Evolutionary conservation across 257 asterid species (phyloP).

Genomic region (Salvia miltiorrhiza): DNA sequence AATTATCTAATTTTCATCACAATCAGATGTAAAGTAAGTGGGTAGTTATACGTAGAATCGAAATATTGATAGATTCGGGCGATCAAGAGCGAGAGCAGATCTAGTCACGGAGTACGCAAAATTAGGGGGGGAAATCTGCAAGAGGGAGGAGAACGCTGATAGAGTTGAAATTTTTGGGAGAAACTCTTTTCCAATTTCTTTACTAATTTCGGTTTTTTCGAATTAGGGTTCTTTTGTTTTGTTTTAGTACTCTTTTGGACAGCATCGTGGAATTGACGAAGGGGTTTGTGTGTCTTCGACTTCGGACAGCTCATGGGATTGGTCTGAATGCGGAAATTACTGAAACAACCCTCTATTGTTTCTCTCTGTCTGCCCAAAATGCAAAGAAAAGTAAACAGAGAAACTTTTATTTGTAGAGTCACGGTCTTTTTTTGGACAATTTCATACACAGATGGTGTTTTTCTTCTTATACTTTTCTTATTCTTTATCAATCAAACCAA

Average conservation of each 20-base stretch:
- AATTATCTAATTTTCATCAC: slow-evolving; percentile 21
- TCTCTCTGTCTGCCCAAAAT: background rate
- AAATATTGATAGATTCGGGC: slow-evolving; percentile 9
- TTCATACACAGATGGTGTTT: background rate
- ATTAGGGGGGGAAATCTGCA: slow-evolving; percentile 22
- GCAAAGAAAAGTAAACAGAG: background rate
- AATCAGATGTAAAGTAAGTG: slow-evolving; percentile 24
- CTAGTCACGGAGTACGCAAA: slow-evolving; percentile 27
- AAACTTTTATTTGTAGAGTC: background rate
- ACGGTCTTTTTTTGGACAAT: background rate
- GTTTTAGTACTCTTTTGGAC: slow-evolving; percentile 13
- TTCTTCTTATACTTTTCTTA: background rate
- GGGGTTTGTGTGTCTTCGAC: slow-evolving; percentile 22
- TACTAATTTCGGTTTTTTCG: slow-evolving; percentile 10
- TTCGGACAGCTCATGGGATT: slow-evolving; percentile 18
- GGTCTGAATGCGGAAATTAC: background rate
- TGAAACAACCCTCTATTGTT: background rate
- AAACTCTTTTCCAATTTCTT: slow-evolving; percentile 2
- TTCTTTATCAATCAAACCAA: too few relatives aligned
- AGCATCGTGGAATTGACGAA: slow-evolving; percentile 19
- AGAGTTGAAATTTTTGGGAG: slow-evolving; percentile 29
- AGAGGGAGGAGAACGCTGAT: slow-evolving; percentile 13
- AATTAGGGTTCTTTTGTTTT: slow-evolving; percentile 37
- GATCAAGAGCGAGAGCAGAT: slow-evolving; percentile 38
- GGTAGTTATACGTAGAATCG: background rate